Evolutionary conservation across 345 rosid species (phyloP).

Genomic region (Salix udensis): DNA sequence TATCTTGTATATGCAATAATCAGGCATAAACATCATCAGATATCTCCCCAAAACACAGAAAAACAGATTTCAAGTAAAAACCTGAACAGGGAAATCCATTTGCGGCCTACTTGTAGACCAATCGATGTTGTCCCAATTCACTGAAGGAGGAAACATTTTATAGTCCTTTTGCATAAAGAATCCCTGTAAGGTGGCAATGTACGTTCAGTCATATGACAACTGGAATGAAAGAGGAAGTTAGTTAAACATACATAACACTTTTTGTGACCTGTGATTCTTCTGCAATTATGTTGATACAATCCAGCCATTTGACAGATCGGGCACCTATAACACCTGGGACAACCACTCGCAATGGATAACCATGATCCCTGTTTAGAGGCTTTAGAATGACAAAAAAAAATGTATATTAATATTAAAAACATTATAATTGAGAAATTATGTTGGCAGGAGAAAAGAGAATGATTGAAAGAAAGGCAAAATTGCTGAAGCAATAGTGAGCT

Average conservation of each 20-base stretch:
- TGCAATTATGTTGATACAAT: slow-evolving; percentile 68
- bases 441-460: too few relatives aligned
- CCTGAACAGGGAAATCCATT: slow-evolving; percentile 99
- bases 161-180: slow-evolving; percentile 98
- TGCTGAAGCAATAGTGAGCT: too few relatives aligned
- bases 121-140: slow-evolving; percentile 81
- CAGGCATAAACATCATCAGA: not conserved
- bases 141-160: slow-evolving; percentile 98
- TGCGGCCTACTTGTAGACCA: slow-evolving; percentile 91
- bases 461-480: too few relatives aligned
- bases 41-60: not conserved
- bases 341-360: slow-evolving; percentile 76
- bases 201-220: not conserved
- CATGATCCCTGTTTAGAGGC: slow-evolving; percentile 94
- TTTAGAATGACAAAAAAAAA: slow-evolving; percentile 25
- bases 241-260: not conserved
- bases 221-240: slow-evolving; percentile 1
- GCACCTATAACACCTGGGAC: slow-evolving; percentile 99
- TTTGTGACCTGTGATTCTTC: slow-evolving; percentile 76
- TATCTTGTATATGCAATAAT: not conserved
- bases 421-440: not conserved
- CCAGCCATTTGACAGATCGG: slow-evolving; percentile 98
- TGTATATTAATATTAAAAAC: slow-evolving; percentile 3
- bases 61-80: slow-evolving; percentile 16
- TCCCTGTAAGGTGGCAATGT: slow-evolving; percentile 46